A percentile compares a stretch with the other conserved stretches of the same genome.
Conservation (phyloP, 2,329 filamentous ascomycete species). For the Aspergillus sp. region DNA sequence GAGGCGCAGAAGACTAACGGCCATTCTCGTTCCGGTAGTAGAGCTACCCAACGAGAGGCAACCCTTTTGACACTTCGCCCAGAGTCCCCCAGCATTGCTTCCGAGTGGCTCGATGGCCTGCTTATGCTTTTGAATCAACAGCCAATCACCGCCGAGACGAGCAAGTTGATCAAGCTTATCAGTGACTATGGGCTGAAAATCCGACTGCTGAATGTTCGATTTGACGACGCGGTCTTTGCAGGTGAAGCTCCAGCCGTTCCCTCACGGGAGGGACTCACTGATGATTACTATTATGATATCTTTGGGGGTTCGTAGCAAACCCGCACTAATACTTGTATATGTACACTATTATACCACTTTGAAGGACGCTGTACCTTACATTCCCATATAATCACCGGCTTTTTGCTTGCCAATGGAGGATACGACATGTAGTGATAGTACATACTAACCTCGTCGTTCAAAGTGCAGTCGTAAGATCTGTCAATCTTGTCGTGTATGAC, state of each 20-base stretch:
- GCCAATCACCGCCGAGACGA: slow-evolving; percentile 96
- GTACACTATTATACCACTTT: neutral
- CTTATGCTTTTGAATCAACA: slow-evolving; percentile 94
- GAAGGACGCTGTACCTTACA: neutral
- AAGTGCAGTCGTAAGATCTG: no score
- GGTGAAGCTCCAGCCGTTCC: slow-evolving; percentile 78
- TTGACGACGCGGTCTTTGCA: slow-evolving; percentile 74
- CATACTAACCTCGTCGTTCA: no score
- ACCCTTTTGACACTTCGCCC: slow-evolving; percentile 84
- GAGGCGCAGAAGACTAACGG: slow-evolving; percentile 41
- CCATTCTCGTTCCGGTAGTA: slow-evolving; percentile 38
- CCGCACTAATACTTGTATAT: neutral
- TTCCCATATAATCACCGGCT: neutral
- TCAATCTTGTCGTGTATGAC: no score
- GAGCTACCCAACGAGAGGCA: slow-evolving; percentile 62
- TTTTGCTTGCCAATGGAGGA: no score
- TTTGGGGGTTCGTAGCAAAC: slow-evolving; percentile 43
- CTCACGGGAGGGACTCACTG: slow-evolving; percentile 80
- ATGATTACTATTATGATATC: slow-evolving; percentile 90
- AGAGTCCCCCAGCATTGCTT: slow-evolving; percentile 77
- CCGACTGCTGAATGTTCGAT: slow-evolving; percentile 83
- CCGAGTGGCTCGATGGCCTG: slow-evolving; percentile 94
- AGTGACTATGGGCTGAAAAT: slow-evolving; percentile 93
- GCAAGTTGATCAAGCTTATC: slow-evolving; percentile 82
- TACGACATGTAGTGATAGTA: no score